Evolutionary conservation across 192 early-diverging fungal genomes (phyloP), one percentile per base, ranked within the genome.

Genomic region (Geranomyces michiganensis): DNA sequence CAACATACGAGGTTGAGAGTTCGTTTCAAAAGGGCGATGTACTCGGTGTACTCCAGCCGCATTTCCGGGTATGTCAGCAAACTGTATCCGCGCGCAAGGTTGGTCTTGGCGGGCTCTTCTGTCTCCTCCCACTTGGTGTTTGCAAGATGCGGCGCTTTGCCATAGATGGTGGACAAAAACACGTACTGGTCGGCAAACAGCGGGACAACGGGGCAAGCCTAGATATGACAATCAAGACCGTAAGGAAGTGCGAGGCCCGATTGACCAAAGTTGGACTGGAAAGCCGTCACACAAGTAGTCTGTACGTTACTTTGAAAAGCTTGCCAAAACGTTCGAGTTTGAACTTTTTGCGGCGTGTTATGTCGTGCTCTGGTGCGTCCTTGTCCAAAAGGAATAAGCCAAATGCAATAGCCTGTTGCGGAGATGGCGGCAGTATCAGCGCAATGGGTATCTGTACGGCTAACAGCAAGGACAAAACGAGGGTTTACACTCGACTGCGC

Each of bases 241-340:
- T n/a, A n/a, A n/a, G n/a, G n/a, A n/a, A n/a, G n/a, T n/a, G n/a
- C n/a, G n/a, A n/a, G n/a, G n/a, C n/a, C n/a, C n/a, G n/a, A n/a
- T n/a, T n/a, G n/a, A n/a, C n/a, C n/a, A n/a, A 51, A 51, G 22
- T 51, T 22, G 19, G 48, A n/a, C 48, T 22, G 22, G 0, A 0
- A 14, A 51, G 48, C 48, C 22, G 19, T 51, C 22, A 22, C 22
- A 14, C 55, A n/a, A n/a, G n/a, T n/a, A n/a, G n/a, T n/a, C n/a
- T n/a, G n/a, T n/a, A n/a, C n/a, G n/a, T 10, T 22, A 83, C 82
- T 66, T 78, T 81, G 63, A 86, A 80, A 7, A 82, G 17, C 64
- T 85, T 85, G 9, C 70, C 71, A n/a, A 81, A 62, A 24, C 74
- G 59, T 13, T 85, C 83, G 1, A 78, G 7, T 44, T 86, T 85